Evolutionary conservation across 768 basidiomycete genomes (phyloP).

Genomic region (Termitomyces sp.): DNA sequence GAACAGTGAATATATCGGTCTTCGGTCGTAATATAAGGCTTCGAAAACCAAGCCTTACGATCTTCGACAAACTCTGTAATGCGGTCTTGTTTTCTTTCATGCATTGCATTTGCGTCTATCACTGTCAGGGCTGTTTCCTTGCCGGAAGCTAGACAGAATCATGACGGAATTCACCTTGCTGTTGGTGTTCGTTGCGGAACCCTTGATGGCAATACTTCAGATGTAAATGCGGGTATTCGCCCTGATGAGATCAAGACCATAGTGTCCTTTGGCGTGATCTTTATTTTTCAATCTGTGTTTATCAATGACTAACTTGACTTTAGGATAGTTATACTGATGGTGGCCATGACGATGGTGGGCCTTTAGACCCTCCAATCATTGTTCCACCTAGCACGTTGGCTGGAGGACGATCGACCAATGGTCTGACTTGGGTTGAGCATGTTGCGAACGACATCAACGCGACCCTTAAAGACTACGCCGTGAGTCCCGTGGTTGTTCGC

Average conservation of each 20-base stretch:
- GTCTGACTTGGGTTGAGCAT: conserved; percentile 45
- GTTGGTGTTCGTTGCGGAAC: conserved; percentile 41
- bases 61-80: neutral
- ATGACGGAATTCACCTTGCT: conserved; percentile 38
- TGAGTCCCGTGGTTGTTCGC: conserved; percentile 15
- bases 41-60: neutral
- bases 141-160: conserved; percentile 7
- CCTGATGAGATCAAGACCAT: conserved; percentile 36
- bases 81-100: neutral
- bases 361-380: conserved; percentile 39
- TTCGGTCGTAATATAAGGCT: neutral
- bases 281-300: neutral
- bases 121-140: neutral
- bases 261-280: conserved; percentile 44
- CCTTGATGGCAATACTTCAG: conserved; percentile 32
- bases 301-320: neutral
- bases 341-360: conserved; percentile 42
- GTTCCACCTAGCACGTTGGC: conserved; percentile 37
- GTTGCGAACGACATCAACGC: conserved; percentile 38
- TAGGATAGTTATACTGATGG: conserved; percentile 50
- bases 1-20: neutral
- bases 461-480: conserved; percentile 48
- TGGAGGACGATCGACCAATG: conserved; percentile 49
- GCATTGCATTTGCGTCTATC: neutral
- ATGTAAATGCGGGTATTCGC: conserved; percentile 45